Base-by-base conservation (phyloP, 192 early-diverging fungal species). In the Spinellus fusiger region DNA sequence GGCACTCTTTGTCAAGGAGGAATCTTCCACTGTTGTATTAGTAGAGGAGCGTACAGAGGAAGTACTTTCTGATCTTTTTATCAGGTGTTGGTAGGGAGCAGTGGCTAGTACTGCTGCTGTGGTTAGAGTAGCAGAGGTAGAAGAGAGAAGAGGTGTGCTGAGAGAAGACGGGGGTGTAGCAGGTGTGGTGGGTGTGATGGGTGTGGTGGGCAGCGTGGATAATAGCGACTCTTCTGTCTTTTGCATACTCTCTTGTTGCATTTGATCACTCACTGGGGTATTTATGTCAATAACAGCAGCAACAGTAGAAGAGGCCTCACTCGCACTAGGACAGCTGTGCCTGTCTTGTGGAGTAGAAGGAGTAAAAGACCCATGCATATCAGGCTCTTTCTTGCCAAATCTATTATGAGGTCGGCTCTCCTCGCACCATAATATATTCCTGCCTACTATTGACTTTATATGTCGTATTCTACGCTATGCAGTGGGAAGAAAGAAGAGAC, bases 401-500 rank as follows among this genome's bases (percentile, higher is more conserved):
- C 22, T 26, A 12, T 25, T 51, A 34, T 13, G 40, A 47, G 9
- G 22, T 32, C 15, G 8, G 18, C 22, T 48, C 7, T 49, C 47
- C 29, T 53, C 28, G n/a, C 23, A 33, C 62, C 61, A 70, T 44
- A 52, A 56, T 59, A 70, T 57, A 20, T 70, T 70, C 56, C 68
- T 61, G 47, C 54, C 62, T 47, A 49, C 62, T 13, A 70, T 53
- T 8, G 68, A 51, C 2, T 55, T 33, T 37, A 70, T 64, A 33
- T 70, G 68, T 52, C 68, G 55, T 53, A 70, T 63, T 34, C 68
- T 61, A 53, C 61, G 68, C 68, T 70, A 18, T 44, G n/a, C n/a
- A n/a, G n/a, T n/a, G n/a, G n/a, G n/a, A n/a, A n/a, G n/a, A n/a
- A n/a, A n/a, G n/a, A n/a, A n/a, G n/a, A n/a, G n/a, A n/a, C n/a